Evolutionary conservation across 768 basidiomycete genomes (phyloP).

Genomic region (Strobilomyces confusus): DNA sequence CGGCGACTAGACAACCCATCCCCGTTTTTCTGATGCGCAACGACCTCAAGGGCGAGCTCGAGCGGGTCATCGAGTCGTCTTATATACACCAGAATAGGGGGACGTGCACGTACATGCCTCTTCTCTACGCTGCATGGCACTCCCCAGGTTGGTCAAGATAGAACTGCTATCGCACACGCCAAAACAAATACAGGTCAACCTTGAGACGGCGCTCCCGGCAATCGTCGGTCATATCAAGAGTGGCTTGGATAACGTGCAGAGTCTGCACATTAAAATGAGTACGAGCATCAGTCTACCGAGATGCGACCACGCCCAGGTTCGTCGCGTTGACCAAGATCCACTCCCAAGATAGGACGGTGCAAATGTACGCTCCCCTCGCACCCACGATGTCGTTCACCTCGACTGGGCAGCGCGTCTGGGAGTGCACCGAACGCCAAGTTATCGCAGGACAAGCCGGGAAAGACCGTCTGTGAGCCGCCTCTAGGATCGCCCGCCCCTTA

Average conservation of each 20-base stretch:
- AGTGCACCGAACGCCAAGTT: slow-evolving; percentile 81
- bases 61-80: slow-evolving; percentile 88
- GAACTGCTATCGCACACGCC: slow-evolving; percentile 69
- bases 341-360: slow-evolving; percentile 76
- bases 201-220: slow-evolving; percentile 72
- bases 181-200: slow-evolving; percentile 72
- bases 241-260: slow-evolving; percentile 89
- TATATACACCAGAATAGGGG: slow-evolving; percentile 96
- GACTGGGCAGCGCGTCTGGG: slow-evolving; percentile 70
- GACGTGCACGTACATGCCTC: slow-evolving; percentile 74
- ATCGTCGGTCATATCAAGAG: slow-evolving; percentile 67
- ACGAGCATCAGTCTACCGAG: not conserved
- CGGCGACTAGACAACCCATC: slow-evolving; percentile 74
- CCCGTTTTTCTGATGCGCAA: slow-evolving; percentile 85
- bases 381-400: not conserved
- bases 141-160: slow-evolving; percentile 75
- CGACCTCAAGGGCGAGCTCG: slow-evolving; percentile 89
- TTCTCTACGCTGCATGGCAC: not conserved
- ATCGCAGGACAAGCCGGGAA: slow-evolving; percentile 73
- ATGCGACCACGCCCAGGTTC: slow-evolving; percentile 52
- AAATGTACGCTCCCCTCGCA: slow-evolving; percentile 41
- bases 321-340: slow-evolving; percentile 77
- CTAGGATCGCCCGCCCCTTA: not conserved
- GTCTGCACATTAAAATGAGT: slow-evolving; percentile 54
- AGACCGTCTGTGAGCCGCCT: slow-evolving; percentile 54